Evolutionary conservation across 495 filamentous ascomycete genomes (phyloP), one percentile per base, ranked within the genome.

Genomic region (Bryoglossum gracile): DNA sequence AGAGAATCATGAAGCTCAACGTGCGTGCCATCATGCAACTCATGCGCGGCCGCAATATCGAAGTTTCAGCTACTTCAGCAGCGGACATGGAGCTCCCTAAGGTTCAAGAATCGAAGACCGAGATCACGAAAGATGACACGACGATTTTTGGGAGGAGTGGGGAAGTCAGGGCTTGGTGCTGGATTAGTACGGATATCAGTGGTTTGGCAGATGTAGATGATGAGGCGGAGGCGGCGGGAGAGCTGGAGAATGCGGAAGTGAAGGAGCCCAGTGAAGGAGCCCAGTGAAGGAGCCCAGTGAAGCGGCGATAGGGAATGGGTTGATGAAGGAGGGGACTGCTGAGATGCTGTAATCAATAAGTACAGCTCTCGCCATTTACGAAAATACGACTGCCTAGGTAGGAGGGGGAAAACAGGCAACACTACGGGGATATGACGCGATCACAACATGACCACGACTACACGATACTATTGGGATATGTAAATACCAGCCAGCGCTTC

Each of bases 1-100:
- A 81, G 54, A 64, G 78, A 1, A 72, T 76, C 0, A 57, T 89
- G 32, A 65, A 73, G 37, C 62, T 89, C 17, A 89, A 89, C 48
- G 62, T 71, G 3, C 60, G 84, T 2, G 83, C 83, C 3, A 68
- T 76, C 17, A 56, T 84, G 48, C 78, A 88, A 66, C 61, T 81
- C 0, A 43, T 88, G 9, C 63, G 84, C 13, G 65, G 61, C 5
- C 69, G 67, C 8, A 70, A 68, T 4, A 58, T 78, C 2, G 62
- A 66, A 16, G 73, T 86, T 19, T 70, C 70, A 2, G 64, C 68
- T 5, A 82, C 78, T 4, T 69, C 62, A 53, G 46, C 38, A 1
- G 56, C 53, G 10, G 80, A 83, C 50, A 62, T 78, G 44, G 69
- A 74, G 28, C 9, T 57, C 26, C 5, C 6, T 13, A 13, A 30